These are phyloP conservation scores for Thalassiosira profunda DNA, from an alignment of 108 stramenopile genomes.

Conservation along the genomic window DNA sequence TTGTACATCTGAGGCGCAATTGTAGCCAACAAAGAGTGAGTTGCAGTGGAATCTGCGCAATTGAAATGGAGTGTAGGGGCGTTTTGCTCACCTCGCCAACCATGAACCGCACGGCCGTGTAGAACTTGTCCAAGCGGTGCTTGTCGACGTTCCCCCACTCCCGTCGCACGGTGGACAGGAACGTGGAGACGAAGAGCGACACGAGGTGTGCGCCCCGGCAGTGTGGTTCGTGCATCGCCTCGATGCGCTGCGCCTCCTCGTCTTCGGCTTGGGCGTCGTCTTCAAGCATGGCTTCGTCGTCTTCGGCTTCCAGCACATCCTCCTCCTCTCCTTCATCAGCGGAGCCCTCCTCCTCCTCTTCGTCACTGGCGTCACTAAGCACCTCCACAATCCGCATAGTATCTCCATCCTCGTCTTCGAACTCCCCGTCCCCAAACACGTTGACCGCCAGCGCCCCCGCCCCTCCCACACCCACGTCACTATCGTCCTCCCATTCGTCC, in stretches of 20 bases:
- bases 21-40: not conserved
- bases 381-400: slow-evolving; percentile 20
- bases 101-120: slow-evolving; percentile 83
- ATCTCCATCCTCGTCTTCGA: slow-evolving; percentile 30
- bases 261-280: slow-evolving; percentile 49
- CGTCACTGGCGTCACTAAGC: not conserved
- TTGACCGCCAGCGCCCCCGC: not conserved
- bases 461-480: not conserved
- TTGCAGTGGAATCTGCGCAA: not conserved
- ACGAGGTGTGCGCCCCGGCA: slow-evolving; percentile 91
- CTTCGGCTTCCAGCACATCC: slow-evolving; percentile 10
- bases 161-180: slow-evolving; percentile 81
- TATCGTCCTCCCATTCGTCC: slow-evolving; percentile 40
- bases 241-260: slow-evolving; percentile 20
- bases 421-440: slow-evolving; percentile 6
- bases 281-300: slow-evolving; percentile 4
- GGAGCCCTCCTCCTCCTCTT: slow-evolving; percentile 1
- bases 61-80: not conserved
- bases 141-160: slow-evolving; percentile 96
- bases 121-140: slow-evolving; percentile 95
- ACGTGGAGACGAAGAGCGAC: slow-evolving; percentile 79
- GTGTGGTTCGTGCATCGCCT: slow-evolving; percentile 54
- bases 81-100: slow-evolving; percentile 56
- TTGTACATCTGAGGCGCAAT: slow-evolving; percentile 59
- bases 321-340: slow-evolving; percentile 9